Evolutionary conservation across 148 eudicot genomes (phyloP).

Genomic region (Silene latifolia): DNA sequence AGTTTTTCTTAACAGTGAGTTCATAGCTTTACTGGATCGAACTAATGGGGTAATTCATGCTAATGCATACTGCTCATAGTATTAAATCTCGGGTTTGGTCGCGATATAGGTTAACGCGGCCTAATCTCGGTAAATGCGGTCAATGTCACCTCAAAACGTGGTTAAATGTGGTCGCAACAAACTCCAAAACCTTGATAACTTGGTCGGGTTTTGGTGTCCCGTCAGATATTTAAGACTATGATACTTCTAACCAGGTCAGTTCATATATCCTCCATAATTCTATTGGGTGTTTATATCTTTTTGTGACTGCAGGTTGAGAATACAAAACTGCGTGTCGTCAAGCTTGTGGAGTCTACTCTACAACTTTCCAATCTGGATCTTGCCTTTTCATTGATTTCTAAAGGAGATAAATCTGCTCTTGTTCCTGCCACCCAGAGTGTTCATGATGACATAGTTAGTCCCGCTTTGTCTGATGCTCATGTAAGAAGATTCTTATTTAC

Average conservation of each 20-base stretch:
- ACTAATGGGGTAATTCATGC: neutral
- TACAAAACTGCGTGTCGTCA: constrained; percentile 57
- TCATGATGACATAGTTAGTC: constrained; percentile 66
- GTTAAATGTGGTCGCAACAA: too few species aligned
- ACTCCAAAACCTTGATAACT: too few species aligned
- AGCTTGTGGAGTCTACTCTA: constrained; percentile 73
- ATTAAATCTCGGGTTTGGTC: too few species aligned
- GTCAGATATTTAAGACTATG: too few species aligned
- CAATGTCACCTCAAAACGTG: too few species aligned
- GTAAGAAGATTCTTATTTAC: constrained; percentile 33
- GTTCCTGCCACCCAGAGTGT: constrained; percentile 59
- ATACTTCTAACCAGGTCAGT: neutral
- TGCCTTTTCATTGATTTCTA: constrained; percentile 60
- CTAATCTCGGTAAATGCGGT: too few species aligned
- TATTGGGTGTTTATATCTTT: neutral
- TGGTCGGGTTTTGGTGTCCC: too few species aligned
- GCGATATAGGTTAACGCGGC: too few species aligned
- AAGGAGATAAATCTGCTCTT: constrained; percentile 57
- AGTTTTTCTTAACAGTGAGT: neutral
- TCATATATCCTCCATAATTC: neutral
- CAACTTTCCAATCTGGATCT: constrained; percentile 80
- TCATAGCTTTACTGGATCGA: neutral
- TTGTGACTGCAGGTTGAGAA: constrained; percentile 53
- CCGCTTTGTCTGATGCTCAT: constrained; percentile 72
- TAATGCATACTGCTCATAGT: neutral